Evolutionary conservation across 176 grass and related monocot genomes (phyloP), one percentile per base, ranked within the genome.

Genomic region (Oryza glaberrima): DNA sequence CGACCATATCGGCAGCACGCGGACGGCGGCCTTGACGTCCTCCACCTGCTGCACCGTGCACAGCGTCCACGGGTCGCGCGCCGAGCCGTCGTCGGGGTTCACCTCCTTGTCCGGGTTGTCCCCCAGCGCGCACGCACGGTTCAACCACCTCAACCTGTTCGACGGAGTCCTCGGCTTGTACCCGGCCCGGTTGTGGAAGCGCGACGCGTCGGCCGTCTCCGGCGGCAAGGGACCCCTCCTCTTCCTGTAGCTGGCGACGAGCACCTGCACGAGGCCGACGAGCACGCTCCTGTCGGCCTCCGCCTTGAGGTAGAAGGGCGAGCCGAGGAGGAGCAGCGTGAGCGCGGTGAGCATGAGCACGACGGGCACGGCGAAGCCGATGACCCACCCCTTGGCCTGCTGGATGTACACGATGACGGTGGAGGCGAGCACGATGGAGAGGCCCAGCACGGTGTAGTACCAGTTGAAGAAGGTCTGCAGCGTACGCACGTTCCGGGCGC

Each of bases 401-500:
- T 95, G 93, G 34, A 95, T 82, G 80, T 88, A 88, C 34, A 93
- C 90, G 84, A 95, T 69, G 44, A 93, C 86, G 34, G 76, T 84
- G 54, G 32, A 2, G 0, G 88, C 67, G 48, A 89, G 9, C 43
- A 79, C 67, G 64, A 95, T 58, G 68, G 86, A 93, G 67, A 95
- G 12, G 0, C 90, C 90, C 30, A 93, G 76, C 49, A 83, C 77
- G 17, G 90, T 85, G 86, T 95, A 95, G 81, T 95, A 95, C 90
- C 90, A 92, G 91, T 92, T 93, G 93, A 95, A 95, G 90, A 88
- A 93, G 76, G 88, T 93, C 91, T 95, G 90, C 72, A 95, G 76
- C 75, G 38, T 82, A 11, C 88, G 8, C 26, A 86, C 76, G 77
- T 86, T 92, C 36, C 16, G 51, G 75, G 83, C 13, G 78, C 76